Conservation (phyloP, 192 early-diverging fungal genomes). For the Rhizophagus prolifer region DNA sequence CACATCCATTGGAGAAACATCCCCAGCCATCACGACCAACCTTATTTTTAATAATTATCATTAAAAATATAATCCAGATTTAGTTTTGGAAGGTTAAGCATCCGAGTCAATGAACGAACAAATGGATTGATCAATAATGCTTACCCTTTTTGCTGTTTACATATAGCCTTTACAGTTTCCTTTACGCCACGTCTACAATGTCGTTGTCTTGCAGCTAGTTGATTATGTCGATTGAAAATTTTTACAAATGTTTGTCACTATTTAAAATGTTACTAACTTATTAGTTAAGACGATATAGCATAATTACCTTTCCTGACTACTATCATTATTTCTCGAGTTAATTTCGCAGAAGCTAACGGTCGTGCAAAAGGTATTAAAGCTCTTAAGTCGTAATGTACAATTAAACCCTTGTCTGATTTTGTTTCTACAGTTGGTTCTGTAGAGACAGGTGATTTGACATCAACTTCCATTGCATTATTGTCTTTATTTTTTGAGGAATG, state of each 20-base stretch:
- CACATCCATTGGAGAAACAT: slow-evolving; percentile 96
- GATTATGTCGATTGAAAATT: not conserved
- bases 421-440: slow-evolving; percentile 1
- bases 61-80: not conserved
- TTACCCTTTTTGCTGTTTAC: slow-evolving; percentile 90
- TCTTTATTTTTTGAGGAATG: slow-evolving; percentile 1
- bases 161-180: slow-evolving; percentile 95
- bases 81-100: not conserved
- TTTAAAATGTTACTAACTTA: not conserved
- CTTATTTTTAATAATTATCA: slow-evolving; percentile 34
- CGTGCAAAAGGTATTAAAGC: slow-evolving; percentile 72
- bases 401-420: slow-evolving; percentile 38
- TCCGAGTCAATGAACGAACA: not conserved
- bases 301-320: slow-evolving; percentile 86
- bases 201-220: slow-evolving; percentile 78
- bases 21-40: slow-evolving; percentile 91
- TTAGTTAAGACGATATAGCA: not conserved
- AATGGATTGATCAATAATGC: not conserved
- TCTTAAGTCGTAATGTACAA: slow-evolving; percentile 43
- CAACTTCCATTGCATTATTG: slow-evolving; percentile 52
- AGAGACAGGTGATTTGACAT: slow-evolving; percentile 35
- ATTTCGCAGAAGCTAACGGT: slow-evolving; percentile 80
- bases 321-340: slow-evolving; percentile 84
- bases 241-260: not conserved
- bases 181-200: slow-evolving; percentile 93